phyloP scores from a whole-genome alignment of 345 rosid species.

The Sonneratia caseolaris region DNA sequence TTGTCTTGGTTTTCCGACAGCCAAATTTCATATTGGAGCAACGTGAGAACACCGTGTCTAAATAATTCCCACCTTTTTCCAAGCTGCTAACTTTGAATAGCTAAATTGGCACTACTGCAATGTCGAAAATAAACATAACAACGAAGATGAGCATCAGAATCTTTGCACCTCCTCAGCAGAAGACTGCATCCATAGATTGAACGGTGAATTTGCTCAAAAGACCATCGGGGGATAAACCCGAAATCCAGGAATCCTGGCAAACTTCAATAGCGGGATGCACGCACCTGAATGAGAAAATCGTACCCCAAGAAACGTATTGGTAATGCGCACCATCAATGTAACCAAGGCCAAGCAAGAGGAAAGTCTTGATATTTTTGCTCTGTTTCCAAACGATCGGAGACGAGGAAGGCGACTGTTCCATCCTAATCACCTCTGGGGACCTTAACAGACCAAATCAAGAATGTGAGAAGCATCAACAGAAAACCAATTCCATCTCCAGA shows the following conservation, averaged over 20 bases:
- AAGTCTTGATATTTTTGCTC: neutral
- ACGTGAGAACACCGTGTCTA: neutral
- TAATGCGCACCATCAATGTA: neutral
- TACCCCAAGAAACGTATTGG: neutral
- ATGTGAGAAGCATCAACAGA: conserved; percentile 6
- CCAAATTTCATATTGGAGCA: neutral
- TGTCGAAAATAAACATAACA: neutral
- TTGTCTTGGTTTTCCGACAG: too few species aligned
- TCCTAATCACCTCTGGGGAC: neutral
- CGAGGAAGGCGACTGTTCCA: neutral
- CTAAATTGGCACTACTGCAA: neutral
- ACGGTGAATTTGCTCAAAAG: neutral
- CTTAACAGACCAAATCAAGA: neutral
- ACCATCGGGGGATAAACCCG: neutral
- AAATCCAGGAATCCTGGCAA: too few species aligned
- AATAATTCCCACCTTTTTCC: neutral
- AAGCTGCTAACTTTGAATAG: neutral
- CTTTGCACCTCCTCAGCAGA: neutral
- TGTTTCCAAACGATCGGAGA: neutral
- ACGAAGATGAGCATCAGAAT: neutral
- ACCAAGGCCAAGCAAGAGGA: neutral
- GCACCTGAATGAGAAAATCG: too few species aligned
- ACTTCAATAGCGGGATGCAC: too few species aligned
- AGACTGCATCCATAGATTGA: neutral
- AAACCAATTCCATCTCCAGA: neutral